Evolutionary conservation across 2,329 filamentous ascomycete species (phyloP), one percentile per base, ranked within the genome.

Genomic region (Xylariomycetidae sp.): DNA sequence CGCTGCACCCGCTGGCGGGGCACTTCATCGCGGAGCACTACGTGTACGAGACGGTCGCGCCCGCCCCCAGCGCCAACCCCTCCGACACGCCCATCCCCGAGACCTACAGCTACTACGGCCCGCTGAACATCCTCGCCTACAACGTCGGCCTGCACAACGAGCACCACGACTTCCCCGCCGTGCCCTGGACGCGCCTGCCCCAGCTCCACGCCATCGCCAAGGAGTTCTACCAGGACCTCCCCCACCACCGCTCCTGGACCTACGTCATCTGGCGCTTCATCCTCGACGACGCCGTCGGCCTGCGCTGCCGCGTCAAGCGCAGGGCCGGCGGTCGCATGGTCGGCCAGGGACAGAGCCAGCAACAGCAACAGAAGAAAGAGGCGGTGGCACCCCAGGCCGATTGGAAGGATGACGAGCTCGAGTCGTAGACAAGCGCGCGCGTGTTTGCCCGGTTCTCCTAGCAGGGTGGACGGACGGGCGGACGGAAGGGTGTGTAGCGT

Each of bases 11-110:
- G 4, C 86, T 90, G 38, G 92, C 92, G 0, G 92, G 87, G 27
- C 92, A 98, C 66, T 98, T 98, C 70, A 98, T 98, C 61, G 89
- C 92, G 37, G 92, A 98, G 67, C 92, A 98, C 64, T 90, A 90
- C 64, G 83, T 90, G 46, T 89, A 87, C 55, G 20, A 23, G 8
- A 78, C 76, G 32, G 66, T 76, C 48, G 67, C 67, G 10, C 68
- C 71, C 13, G 64, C 67, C 8, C 72, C 75, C 37, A 62, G 57
- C 32, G 62, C 80, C 44, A 74, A 79, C 2, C 63, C 69, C 16
- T 81, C 79, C 48, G 61, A 66, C 25, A 65, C 84, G 25, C 72
- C 80, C 12, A 73, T 94, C 4, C 89, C 92, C 3, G 92, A 98
- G 70, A 98, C 92, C 1, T 98, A 87, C 66, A 90, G 83, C 29